Conservation (phyloP, 371 early-diverging fungal species). For the Mucor circinelloides region DNA sequence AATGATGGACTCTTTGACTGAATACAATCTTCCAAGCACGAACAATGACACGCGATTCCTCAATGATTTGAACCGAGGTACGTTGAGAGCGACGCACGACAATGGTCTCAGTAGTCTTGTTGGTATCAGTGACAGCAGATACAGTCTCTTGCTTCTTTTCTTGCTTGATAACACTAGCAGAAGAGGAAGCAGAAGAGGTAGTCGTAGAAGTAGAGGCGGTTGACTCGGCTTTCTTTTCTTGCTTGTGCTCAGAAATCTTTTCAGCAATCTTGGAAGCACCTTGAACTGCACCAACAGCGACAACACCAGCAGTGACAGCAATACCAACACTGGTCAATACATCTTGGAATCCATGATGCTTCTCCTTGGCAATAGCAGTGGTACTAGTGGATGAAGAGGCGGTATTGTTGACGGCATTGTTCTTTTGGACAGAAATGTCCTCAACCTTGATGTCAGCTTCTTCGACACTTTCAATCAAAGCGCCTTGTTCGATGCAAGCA, state of each 20-base stretch:
- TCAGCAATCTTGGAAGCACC: slow-evolving; percentile 20
- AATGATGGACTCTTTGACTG: slow-evolving; percentile 31
- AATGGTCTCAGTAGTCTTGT: slow-evolving; percentile 17
- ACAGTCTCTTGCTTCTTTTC: not conserved
- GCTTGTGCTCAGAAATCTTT: slow-evolving; percentile 9
- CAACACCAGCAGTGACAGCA: slow-evolving; percentile 21
- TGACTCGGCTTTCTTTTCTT: not conserved
- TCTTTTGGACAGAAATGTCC: slow-evolving; percentile 29
- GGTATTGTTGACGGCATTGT: not conserved
- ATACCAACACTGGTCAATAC: slow-evolving; percentile 26
- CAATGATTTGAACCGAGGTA: slow-evolving; percentile 26
- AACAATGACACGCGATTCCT: slow-evolving; percentile 34
- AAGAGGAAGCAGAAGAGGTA: not conserved
- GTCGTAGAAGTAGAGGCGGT: not conserved
- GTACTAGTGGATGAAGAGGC: not conserved
- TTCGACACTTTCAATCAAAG: slow-evolving; percentile 32
- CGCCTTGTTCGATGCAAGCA: slow-evolving; percentile 27
- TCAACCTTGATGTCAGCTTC: slow-evolving; percentile 25
- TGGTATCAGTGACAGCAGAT: slow-evolving; percentile 19
- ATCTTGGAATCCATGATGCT: slow-evolving; percentile 19
- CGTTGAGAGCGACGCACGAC: slow-evolving; percentile 19
- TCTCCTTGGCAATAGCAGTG: slow-evolving; percentile 10
- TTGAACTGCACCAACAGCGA: slow-evolving; percentile 15
- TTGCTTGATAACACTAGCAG: not conserved
- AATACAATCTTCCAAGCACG: slow-evolving; percentile 45